Percentiles rank a stretch among this genome's conserved stretches.
phyloP scores from a whole-genome alignment of 257 asterid species.

The Ophiorrhiza pumila region DNA sequence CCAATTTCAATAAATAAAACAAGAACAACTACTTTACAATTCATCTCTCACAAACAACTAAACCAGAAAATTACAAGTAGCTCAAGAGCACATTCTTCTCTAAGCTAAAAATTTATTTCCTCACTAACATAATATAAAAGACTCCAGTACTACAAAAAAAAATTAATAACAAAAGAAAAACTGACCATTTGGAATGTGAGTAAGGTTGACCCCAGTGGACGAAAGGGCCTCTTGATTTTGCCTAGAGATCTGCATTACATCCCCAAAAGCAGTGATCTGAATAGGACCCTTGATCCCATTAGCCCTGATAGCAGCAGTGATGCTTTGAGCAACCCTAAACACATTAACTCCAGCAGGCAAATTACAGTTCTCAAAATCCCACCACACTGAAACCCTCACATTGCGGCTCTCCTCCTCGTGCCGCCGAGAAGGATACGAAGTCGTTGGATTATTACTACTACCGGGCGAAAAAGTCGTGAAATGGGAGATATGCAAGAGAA shows the following conservation, averaged over 20 bases:
- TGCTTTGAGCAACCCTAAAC: slow-evolving; percentile 54
- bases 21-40: neutral
- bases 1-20: neutral
- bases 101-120: neutral
- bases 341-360: slow-evolving; percentile 57
- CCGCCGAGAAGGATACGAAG: slow-evolving; percentile 41
- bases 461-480: slow-evolving; percentile 21
- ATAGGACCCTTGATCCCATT: slow-evolving; percentile 83
- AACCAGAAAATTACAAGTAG: neutral
- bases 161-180: neutral
- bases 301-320: slow-evolving; percentile 72
- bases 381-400: slow-evolving; percentile 92
- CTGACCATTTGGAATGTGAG: slow-evolving; percentile 78
- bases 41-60: neutral
- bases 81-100: neutral
- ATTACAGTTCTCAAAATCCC: slow-evolving; percentile 91
- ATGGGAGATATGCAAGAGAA: slow-evolving; percentile 27
- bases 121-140: neutral
- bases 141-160: neutral
- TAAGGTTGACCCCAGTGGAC: slow-evolving; percentile 71
- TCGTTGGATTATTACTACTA: slow-evolving; percentile 13
- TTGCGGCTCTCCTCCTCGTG: slow-evolving; percentile 69
- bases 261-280: slow-evolving; percentile 91
- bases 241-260: slow-evolving; percentile 72
- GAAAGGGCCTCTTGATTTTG: slow-evolving; percentile 82